phyloP scores from a whole-genome alignment of 2,329 filamentous ascomycete genomes.

The Thermomyces lanuginosus region DNA sequence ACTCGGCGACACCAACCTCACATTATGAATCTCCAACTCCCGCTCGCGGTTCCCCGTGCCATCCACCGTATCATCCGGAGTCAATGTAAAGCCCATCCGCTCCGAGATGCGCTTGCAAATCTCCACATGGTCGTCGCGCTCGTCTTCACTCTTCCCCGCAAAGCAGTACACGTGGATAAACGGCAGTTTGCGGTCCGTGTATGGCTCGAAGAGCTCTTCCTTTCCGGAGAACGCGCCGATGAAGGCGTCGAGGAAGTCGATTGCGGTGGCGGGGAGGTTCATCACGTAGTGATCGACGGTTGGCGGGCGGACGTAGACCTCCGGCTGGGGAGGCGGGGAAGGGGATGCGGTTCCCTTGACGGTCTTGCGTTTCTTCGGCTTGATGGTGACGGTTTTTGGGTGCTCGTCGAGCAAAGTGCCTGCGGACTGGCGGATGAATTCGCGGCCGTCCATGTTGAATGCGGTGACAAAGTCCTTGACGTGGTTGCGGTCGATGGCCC shows the following conservation, averaged over 20 bases:
- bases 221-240: constrained; percentile 63
- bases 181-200: constrained; percentile 48
- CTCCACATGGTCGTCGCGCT: constrained; percentile 41
- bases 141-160: constrained; percentile 62
- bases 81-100: constrained; percentile 44
- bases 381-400: constrained; percentile 39
- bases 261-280: constrained; percentile 85
- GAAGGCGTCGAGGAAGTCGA: constrained; percentile 65
- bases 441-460: constrained; percentile 66
- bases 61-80: constrained; percentile 33
- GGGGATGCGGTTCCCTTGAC: constrained; percentile 15
- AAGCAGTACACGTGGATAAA: constrained; percentile 94
- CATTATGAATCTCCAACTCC: constrained; percentile 43
- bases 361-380: constrained; percentile 25
- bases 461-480: constrained; percentile 57
- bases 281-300: constrained; percentile 91
- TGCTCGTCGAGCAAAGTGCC: constrained; percentile 32
- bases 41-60: constrained; percentile 42
- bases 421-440: constrained; percentile 60
- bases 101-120: constrained; percentile 48
- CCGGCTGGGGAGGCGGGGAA: constrained; percentile 10
- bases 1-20: constrained; percentile 76
- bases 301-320: constrained; percentile 36
- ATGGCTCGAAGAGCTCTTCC: constrained; percentile 47
- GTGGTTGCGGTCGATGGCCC: constrained; percentile 64